phyloP scores from a whole-genome alignment of 495 filamentous ascomycete species.

The Aspergillus egyptiacus region DNA sequence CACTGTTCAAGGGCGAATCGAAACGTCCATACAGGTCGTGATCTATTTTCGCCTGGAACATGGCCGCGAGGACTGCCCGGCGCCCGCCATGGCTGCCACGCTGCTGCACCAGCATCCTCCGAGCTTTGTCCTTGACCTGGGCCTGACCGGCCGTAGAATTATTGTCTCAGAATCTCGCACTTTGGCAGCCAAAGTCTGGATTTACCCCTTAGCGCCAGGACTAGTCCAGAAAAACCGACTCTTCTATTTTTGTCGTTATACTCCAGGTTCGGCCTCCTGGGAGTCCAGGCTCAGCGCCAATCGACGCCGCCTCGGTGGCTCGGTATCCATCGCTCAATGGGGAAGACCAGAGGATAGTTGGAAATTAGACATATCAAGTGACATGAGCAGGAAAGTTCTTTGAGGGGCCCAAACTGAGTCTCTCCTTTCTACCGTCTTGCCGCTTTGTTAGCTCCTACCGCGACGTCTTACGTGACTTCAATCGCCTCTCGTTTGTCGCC shows the following conservation, averaged over 20 bases:
- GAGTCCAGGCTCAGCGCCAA: conserved; percentile 5
- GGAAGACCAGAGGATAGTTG: background rate
- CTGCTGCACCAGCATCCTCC: conserved; percentile 7
- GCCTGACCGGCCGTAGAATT: background rate
- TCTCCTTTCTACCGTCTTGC: too few relatives aligned
- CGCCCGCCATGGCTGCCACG: conserved; percentile 19
- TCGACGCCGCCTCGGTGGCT: conserved; percentile 13
- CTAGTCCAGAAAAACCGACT: conserved; percentile 9
- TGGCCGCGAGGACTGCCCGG: background rate
- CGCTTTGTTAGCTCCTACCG: background rate
- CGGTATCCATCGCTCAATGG: background rate
- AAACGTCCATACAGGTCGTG: background rate
- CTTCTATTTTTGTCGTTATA: conserved; percentile 22
- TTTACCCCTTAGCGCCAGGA: conserved; percentile 15
- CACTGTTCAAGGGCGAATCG: background rate
- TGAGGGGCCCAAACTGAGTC: background rate
- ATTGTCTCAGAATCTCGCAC: background rate
- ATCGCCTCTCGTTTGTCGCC: background rate
- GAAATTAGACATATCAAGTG: conserved; percentile 3
- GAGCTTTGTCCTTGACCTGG: background rate
- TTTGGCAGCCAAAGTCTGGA: too few relatives aligned
- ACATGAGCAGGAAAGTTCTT: conserved; percentile 3
- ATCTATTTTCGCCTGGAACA: conserved; percentile 4
- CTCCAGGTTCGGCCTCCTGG: conserved; percentile 6
- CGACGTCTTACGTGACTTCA: background rate